phyloP scores from a whole-genome alignment of 176 grass and related monocot genomes.

The Oryza australiensis region DNA sequence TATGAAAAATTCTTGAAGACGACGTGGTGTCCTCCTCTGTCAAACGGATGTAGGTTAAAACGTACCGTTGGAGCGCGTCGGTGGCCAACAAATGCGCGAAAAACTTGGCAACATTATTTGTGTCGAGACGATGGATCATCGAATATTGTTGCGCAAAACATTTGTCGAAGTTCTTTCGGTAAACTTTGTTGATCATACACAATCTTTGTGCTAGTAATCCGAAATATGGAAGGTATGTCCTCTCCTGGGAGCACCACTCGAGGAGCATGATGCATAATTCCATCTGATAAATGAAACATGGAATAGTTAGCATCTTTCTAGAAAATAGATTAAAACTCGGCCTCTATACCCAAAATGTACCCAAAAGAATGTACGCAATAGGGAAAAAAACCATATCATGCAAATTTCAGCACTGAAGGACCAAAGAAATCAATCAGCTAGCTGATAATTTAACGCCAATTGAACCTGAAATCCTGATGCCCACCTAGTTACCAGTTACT shows the following conservation, averaged over 20 bases:
- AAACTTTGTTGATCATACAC: slow-evolving; percentile 81
- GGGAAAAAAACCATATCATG: background rate
- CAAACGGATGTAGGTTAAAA: slow-evolving; percentile 81
- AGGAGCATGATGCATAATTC: slow-evolving; percentile 66
- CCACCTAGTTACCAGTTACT: too few species aligned
- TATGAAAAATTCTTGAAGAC: slow-evolving; percentile 53
- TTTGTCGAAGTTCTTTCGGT: slow-evolving; percentile 91
- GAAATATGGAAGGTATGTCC: slow-evolving; percentile 44
- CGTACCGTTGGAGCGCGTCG: slow-evolving; percentile 76
- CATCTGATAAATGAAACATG: slow-evolving; percentile 39
- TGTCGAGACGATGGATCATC: slow-evolving; percentile 87
- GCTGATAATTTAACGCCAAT: too few species aligned
- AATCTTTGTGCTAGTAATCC: slow-evolving; percentile 54
- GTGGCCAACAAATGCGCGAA: slow-evolving; percentile 91
- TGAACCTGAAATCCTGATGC: too few species aligned
- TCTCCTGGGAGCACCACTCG: slow-evolving; percentile 68
- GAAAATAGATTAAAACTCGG: too few species aligned
- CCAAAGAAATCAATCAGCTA: background rate
- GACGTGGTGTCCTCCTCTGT: slow-evolving; percentile 98
- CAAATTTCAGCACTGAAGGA: background rate
- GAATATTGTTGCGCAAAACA: slow-evolving; percentile 91
- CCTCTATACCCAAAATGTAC: too few species aligned
- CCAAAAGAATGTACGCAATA: background rate
- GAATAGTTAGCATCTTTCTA: background rate
- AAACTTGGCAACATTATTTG: slow-evolving; percentile 92